These are phyloP conservation scores for Theileria orientalis DNA, from an alignment of 169 alveolate genomes.

Conservation along the genomic window DNA sequence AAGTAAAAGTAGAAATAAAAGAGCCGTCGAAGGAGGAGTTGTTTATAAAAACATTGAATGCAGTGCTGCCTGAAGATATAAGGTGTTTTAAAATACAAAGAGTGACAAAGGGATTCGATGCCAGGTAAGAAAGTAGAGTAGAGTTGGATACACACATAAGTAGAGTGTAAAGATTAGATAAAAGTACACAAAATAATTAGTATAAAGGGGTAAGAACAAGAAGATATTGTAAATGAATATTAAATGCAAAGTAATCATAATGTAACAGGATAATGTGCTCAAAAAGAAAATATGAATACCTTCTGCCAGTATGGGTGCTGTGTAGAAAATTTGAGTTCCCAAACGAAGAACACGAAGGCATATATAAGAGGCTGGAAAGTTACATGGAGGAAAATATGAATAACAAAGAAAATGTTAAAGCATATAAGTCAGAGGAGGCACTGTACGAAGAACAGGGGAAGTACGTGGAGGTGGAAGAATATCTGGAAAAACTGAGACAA, in stretches of 20 bases:
- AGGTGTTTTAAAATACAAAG: constrained; percentile 69
- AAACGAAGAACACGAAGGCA: constrained; percentile 25
- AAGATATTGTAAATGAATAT: not conserved
- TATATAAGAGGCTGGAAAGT: constrained; percentile 14
- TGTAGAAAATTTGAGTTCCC: constrained; percentile 33
- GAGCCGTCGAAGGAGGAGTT: constrained; percentile 47
- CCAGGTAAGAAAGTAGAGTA: constrained; percentile 49
- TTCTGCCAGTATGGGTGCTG: constrained; percentile 73
- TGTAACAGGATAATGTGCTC: constrained; percentile 81
- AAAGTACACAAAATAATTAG: not conserved
- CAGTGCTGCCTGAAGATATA: constrained; percentile 68
- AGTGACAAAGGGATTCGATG: constrained; percentile 83
- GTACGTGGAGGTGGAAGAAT: constrained; percentile 60
- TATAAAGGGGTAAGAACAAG: not conserved
- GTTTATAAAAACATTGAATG: constrained; percentile 54
- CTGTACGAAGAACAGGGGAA: constrained; percentile 30
- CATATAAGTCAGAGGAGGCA: constrained; percentile 11
- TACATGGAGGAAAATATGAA: constrained; percentile 28
- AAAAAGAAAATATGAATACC: constrained; percentile 78
- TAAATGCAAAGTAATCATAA: too few species aligned
- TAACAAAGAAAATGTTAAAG: constrained; percentile 10
- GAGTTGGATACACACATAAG: not conserved
- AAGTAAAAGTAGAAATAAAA: too few species aligned
- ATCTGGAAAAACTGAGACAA: constrained; percentile 52
- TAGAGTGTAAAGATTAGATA: not conserved